A percentile compares a stretch with the other conserved stretches of the same genome.
These are phyloP conservation scores for Cyathus striatus DNA, from an alignment of 768 basidiomycete genomes.

Conservation along the genomic window DNA sequence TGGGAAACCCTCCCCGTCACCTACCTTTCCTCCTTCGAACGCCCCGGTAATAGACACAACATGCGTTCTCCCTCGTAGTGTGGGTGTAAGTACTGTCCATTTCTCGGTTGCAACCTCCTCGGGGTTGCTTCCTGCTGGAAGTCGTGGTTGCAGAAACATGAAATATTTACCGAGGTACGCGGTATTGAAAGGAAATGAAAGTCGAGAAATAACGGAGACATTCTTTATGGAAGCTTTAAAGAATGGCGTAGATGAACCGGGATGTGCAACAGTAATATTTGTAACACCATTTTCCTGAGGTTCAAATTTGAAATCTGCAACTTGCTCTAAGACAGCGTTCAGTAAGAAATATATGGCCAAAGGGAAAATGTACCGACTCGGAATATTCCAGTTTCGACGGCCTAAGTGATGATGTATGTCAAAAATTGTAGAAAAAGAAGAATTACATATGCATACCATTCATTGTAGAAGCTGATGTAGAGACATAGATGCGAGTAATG, in stretches of 20 bases:
- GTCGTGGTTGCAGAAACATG: constrained; percentile 7
- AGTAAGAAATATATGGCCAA: not conserved
- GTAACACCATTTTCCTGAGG: constrained; percentile 11
- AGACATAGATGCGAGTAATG: constrained; percentile 29
- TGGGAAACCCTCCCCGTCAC: not conserved
- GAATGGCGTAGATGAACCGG: constrained; percentile 17
- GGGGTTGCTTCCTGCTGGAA: constrained; percentile 11
- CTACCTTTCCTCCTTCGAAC: not conserved
- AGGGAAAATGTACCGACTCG: constrained; percentile 13
- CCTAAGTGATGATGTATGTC: constrained; percentile 9
- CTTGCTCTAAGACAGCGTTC: constrained; percentile 14
- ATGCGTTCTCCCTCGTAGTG: not conserved
- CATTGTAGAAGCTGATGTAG: constrained; percentile 18
- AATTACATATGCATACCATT: constrained; percentile 14
- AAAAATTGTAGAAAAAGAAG: not conserved
- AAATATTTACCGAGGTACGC: constrained; percentile 11
- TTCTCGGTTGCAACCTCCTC: constrained; percentile 16
- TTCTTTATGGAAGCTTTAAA: constrained; percentile 22
- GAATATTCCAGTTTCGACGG: constrained; percentile 29
- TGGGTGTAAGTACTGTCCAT: constrained; percentile 12
- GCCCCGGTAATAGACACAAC: not conserved
- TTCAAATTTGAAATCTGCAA: constrained; percentile 21
- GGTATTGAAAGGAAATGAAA: constrained; percentile 11
- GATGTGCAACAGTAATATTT: constrained; percentile 17
- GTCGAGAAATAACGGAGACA: constrained; percentile 16